phyloP scores from a whole-genome alignment of 1,284 basidiomycete species.

The Boletellus sp. region DNA sequence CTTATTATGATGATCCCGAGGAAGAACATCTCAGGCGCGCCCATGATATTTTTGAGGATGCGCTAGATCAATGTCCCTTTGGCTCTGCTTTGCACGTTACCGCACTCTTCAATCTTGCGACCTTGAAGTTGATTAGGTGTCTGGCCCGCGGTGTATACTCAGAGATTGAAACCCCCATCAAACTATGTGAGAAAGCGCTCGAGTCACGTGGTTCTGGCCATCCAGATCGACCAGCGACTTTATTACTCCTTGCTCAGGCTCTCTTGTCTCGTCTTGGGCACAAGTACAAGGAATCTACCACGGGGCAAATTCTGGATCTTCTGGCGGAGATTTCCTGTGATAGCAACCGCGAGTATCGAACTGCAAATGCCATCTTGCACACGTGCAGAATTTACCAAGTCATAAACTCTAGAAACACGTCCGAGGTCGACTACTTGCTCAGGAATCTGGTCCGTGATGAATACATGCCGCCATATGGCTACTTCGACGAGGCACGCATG shows the following conservation, averaged over 20 bases:
- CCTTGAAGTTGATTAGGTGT: background rate
- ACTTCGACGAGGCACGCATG: no score
- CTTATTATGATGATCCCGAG: background rate
- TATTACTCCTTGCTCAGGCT: background rate
- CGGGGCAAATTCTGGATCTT: background rate
- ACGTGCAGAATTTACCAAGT: background rate
- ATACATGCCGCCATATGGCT: no score
- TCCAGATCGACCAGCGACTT: conserved; percentile 3
- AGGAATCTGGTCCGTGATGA: no score
- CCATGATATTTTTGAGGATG: background rate
- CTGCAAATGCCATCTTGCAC: conserved; percentile 1
- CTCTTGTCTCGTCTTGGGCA: conserved; percentile 2
- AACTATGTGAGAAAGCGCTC: conserved; percentile 10
- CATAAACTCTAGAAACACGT: background rate
- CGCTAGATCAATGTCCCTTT: background rate
- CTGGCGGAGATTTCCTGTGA: background rate
- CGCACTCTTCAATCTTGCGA: background rate
- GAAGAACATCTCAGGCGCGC: background rate
- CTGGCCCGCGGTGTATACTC: background rate
- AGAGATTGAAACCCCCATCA: background rate
- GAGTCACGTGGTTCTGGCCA: background rate
- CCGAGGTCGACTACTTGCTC: background rate
- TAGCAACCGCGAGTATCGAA: background rate
- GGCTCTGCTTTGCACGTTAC: background rate
- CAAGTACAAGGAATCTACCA: background rate